Evolutionary conservation across 805 yeast species (phyloP).

Genomic region (Grigorovia yakushimaensis): DNA sequence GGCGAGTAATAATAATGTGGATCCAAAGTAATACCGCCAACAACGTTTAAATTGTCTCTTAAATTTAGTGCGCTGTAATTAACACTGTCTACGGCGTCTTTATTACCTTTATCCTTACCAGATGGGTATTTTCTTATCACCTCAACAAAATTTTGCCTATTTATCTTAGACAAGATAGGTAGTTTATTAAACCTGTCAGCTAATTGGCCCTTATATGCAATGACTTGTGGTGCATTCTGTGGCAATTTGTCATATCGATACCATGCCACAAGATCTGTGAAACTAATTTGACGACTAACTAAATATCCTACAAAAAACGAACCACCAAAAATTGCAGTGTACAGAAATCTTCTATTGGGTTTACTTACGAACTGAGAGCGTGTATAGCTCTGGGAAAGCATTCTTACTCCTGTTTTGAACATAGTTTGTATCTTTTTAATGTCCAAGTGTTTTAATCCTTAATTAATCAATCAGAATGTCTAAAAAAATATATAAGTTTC

Average conservation of each 20-base stretch:
- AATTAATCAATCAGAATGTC: no score
- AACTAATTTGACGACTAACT: conserved; percentile 27
- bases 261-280: conserved; percentile 28
- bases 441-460: no score
- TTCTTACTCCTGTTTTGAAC: neutral
- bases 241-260: conserved; percentile 28
- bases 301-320: conserved; percentile 26
- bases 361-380: neutral
- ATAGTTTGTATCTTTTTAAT: no score
- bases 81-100: neutral
- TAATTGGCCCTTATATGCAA: conserved; percentile 27
- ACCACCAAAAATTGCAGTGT: conserved; percentile 21
- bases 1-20: conserved; percentile 60
- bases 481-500: neutral
- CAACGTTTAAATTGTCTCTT: conserved; percentile 42
- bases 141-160: conserved; percentile 29
- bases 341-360: conserved; percentile 14
- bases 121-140: conserved; percentile 13
- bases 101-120: conserved; percentile 33
- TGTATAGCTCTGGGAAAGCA: neutral
- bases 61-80: neutral
- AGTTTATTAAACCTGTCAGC: conserved; percentile 40
- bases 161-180: conserved; percentile 42
- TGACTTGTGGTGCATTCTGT: conserved; percentile 21
- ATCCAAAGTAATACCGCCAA: conserved; percentile 72